phyloP scores from a whole-genome alignment of 257 asterid genomes.

The Fraxinus pennsylvanica region DNA sequence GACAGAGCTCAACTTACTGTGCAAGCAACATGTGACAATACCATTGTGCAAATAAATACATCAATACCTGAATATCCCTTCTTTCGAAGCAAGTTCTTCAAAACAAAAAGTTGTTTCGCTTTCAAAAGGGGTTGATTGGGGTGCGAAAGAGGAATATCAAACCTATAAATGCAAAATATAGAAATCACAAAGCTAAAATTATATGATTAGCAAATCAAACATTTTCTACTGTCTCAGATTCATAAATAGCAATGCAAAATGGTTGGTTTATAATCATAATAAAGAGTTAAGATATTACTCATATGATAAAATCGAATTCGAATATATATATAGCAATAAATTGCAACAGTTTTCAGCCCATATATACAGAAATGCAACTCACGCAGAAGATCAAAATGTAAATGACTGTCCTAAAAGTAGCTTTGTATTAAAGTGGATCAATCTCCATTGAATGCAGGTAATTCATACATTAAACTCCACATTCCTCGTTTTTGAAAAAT shows the following conservation, averaged over 20 bases:
- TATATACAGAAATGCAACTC: not conserved
- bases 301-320: conserved; percentile 13
- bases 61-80: conserved; percentile 67
- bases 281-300: conserved; percentile 15
- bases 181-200: conserved; percentile 33
- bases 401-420: not conserved
- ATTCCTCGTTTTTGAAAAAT: not conserved
- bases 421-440: not conserved
- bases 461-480: not conserved
- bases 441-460: not conserved
- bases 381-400: not conserved
- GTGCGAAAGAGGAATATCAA: conserved; percentile 51
- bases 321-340: not conserved
- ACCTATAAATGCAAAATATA: conserved; percentile 46
- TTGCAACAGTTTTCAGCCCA: not conserved
- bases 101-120: conserved; percentile 84
- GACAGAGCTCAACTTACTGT: not conserved
- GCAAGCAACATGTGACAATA: not conserved
- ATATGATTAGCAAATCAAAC: conserved; percentile 13
- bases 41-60: not conserved
- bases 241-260: conserved; percentile 20
- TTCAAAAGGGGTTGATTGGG: conserved; percentile 84
- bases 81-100: conserved; percentile 88
- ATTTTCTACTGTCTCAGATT: not conserved
- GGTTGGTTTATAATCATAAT: conserved; percentile 20